Base-by-base conservation (phyloP, 2,329 filamentous ascomycete species). In the Trichophaea hybrida region DNA sequence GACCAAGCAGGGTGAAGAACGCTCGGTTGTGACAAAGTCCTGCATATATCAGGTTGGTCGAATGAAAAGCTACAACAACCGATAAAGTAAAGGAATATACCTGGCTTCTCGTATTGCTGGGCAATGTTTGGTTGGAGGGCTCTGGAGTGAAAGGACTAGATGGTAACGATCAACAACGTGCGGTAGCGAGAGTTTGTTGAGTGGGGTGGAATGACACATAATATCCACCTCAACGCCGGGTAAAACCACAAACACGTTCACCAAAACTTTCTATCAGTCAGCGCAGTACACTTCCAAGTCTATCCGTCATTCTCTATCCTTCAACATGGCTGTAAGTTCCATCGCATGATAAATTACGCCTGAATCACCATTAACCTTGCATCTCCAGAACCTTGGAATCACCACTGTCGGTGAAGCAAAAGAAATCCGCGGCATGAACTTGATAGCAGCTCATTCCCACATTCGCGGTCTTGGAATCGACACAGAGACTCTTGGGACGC, bases 361-460 rank as follows among this genome's bases (percentile, higher is more conserved):
- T 13, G 12, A 46, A 46, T 51, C n/a, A 35, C 51, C 51, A 38
- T 31, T 38, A 38, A 37, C 72, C 71, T 24, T 69, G 65, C 40
- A 73, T 69, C 57, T 70, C 69, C 50, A 71, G 71, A 37, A 72
- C 71, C 15, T 72, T 62, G 58, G 64, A 70, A 87, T 88, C 69
- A 82, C 82, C 61, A 97, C 93, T 69, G 83, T 97, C 73, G 87
- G 89, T 71, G 91, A 97, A 79, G 86, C 82, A 74, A 95, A 93
- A 75, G 91, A 97, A 80, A 85, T 97, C 72, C 85, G 90, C 69
- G 90, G 90, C 66, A 83, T 98, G 71, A 97, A 95, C 75, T 85
- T 98, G 74, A 94, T 98, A 73, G 93, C 93, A 63, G 91, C 93
- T 61, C 93, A 98, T 77, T 98, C 93, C 59, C 93, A 98, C 74